Base-by-base conservation (phyloP, 768 basidiomycete genomes). In the Termitomyces bulborhizus region DNA sequence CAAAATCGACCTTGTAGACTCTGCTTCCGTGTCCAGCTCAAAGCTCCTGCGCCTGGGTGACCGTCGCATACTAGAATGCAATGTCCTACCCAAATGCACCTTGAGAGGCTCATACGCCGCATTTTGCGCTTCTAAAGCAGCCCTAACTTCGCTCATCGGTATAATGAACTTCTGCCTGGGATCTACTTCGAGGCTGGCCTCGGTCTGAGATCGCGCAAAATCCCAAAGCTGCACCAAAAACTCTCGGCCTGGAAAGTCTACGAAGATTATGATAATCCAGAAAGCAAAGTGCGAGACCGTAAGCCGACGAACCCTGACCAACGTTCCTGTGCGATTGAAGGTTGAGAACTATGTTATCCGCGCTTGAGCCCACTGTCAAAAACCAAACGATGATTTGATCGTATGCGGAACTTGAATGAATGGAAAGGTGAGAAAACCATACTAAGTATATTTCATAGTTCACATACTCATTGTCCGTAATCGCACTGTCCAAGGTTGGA, bases 141-240 rank as follows among this genome's bases (percentile, higher is more conserved):
- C 61, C 1, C 65, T 54, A 46, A 78, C 66, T 16, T 71, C 66
- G 13, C 65, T 59, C 26, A 60, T 65, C 9, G 67, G 63, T 12
- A 77, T 59, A 43, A 58, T 58, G 57, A 66, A 68, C 37, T 61
- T 61, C n/a, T 55, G 59, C 9, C 46, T 21, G 15, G 60, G 44
- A 46, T 53, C 54, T 32, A 46, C 53, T 21, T 56, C 48, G 18
- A 58, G 36, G 9, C 52, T 52, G 1, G 44, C 57, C 46, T 67
- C 66, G 11, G 64, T 59, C 18, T 73, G 66, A 18, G 67, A 66
- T 57, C 71, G 69, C 9, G 67, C 70, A 27, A 83, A 67, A 31
- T 71, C 69, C 55, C 75, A 74, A 4, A 83, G 63, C 41, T 81
- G 78, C 27, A 79, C 75, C 18, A 82, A 60, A 59, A 84, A 82